Evolutionary conservation across 768 basidiomycete species (phyloP), one percentile per base, ranked within the genome.

Genomic region (Rhizopogon sp.): DNA sequence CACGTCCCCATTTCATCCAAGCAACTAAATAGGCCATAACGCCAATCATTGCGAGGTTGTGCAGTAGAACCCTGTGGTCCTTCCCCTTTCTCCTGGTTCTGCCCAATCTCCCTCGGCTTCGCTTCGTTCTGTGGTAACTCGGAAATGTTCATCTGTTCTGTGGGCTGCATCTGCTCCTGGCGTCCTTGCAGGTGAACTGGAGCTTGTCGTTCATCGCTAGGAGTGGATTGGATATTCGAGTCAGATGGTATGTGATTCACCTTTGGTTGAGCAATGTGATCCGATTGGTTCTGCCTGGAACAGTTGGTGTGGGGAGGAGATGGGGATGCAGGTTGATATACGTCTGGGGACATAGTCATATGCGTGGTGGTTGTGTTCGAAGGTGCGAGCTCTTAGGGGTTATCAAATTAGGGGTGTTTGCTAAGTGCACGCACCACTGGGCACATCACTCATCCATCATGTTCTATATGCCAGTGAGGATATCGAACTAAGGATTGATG

Each of bases 1-100:
- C 54, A 55, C 16, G 54, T 52, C 28, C 39, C 50, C 8, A 5
- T 25, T 11, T 55, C 54, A 10, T 31, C 50, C 35, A 37, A 55
- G 37, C 54, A 55, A 20, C 28, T 41, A 14, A 55, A 52, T 6
- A 55, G 39, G 10, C 37, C 28, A 16, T 31, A 10, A 9, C 17
- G 33, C 54, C 54, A 55, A 33, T 37, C 16, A 35, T 41, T 52
- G 9, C 5, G 47, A 16, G 2, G 14, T 22, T 49, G 47, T 37
- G 22, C n/a, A 25, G 25, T 5, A 25, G 25, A 7, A 13, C 20
- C 8, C 20, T 35, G 40, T 20, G n/a, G 17, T 10, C 10, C 14
- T 5, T 16, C 20, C 14, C 35, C 47, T 37, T 37, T 49, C 20
- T 49, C 22, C 5, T 49, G 20, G 20, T 14, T 35, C 33, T 35